Percentiles rank a stretch among this genome's conserved stretches.
These are phyloP conservation scores for Mitragyna speciosa DNA, from an alignment of 257 asterid species.

Conservation along the genomic window DNA sequence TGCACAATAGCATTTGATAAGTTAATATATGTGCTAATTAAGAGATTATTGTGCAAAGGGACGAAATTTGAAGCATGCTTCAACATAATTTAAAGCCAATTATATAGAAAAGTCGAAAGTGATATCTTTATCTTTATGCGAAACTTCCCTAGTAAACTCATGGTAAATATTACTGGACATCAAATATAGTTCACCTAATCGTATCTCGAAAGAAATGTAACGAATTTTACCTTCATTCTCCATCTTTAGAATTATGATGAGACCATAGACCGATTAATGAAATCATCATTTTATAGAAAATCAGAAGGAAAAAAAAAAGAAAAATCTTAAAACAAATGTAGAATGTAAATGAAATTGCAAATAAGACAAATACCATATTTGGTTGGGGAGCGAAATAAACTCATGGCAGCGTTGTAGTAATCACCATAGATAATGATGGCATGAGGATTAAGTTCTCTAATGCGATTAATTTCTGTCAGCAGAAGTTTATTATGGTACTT, in stretches of 20 bases:
- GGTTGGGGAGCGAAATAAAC: conserved; percentile 21
- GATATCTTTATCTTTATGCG: too few relatives aligned
- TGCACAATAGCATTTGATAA: conserved; percentile 3
- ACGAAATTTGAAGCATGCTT: background rate
- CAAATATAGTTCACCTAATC: too few relatives aligned
- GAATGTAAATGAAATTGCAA: background rate
- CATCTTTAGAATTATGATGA: background rate
- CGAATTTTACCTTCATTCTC: too few relatives aligned
- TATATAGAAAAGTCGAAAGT: too few relatives aligned
- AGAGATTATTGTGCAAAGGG: background rate
- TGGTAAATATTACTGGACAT: too few relatives aligned
- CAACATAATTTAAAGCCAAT: background rate
- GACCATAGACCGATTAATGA: background rate
- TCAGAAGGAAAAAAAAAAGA: background rate
- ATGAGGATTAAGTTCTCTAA: conserved; percentile 30
- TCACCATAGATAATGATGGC: conserved; percentile 48
- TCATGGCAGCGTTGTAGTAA: conserved; percentile 44
- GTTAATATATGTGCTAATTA: background rate
- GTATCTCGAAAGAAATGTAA: too few relatives aligned
- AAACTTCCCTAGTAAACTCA: too few relatives aligned
- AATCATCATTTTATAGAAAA: background rate
- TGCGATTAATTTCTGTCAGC: conserved; percentile 24
- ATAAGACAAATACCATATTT: conserved; percentile 16
- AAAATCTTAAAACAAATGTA: too few relatives aligned
- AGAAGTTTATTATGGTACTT: conserved; percentile 36